Conservation (phyloP, 148 eudicot species). For the Simmondsia chinensis region DNA sequence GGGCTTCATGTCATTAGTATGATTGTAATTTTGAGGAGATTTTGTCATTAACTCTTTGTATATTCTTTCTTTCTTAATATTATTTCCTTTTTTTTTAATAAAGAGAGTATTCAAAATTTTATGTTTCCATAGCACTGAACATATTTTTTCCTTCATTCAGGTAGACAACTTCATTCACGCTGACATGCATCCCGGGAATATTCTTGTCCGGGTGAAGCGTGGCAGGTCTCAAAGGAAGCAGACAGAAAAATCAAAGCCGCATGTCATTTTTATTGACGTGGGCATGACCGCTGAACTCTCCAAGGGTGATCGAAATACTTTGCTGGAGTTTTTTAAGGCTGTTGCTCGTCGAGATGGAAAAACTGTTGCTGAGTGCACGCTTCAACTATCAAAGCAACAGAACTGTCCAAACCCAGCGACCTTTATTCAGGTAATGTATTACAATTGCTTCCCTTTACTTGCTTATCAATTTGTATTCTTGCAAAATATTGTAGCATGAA, state of each 20-base stretch:
- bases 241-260: constrained; percentile 70
- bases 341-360: constrained; percentile 88
- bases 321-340: constrained; percentile 87
- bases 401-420: constrained; percentile 89
- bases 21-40: too few species aligned
- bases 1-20: too few species aligned
- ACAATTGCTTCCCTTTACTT: too few species aligned
- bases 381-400: constrained; percentile 79
- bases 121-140: too few species aligned
- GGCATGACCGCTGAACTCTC: constrained; percentile 99
- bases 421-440: constrained; percentile 53
- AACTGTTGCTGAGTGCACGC: constrained; percentile 78
- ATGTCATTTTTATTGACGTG: constrained; percentile 85
- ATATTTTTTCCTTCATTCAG: constrained; percentile 24
- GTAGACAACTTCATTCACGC: constrained; percentile 98
- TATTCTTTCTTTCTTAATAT: too few species aligned
- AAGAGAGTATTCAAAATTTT: background rate
- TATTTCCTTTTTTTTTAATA: too few species aligned
- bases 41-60: too few species aligned
- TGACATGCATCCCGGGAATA: constrained; percentile 99
- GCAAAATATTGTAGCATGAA: too few species aligned
- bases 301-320: constrained; percentile 53
- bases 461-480: too few species aligned
- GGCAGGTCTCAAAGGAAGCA: constrained; percentile 39
- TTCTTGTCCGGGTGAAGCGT: constrained; percentile 64